Evolutionary conservation across 1,284 basidiomycete genomes (phyloP).

Genomic region (Cutaneotrichosporon mucoides): DNA sequence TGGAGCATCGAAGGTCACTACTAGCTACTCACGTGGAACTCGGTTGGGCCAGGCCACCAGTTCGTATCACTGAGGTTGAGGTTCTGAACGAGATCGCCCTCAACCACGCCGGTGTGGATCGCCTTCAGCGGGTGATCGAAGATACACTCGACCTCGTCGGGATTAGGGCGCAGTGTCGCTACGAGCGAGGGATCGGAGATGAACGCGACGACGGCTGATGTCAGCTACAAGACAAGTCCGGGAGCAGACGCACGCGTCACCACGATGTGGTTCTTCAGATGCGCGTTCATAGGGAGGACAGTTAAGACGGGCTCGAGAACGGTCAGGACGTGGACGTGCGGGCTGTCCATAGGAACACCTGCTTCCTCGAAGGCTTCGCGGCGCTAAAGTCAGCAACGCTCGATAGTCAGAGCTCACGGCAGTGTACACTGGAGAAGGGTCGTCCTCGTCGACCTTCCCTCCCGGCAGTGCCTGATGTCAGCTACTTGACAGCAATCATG

Average conservation of each 20-base stretch:
- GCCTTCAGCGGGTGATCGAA: slow-evolving; percentile 72
- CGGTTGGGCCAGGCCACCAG: slow-evolving; percentile 70
- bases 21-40: slow-evolving; percentile 55
- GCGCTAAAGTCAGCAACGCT: slow-evolving; percentile 51
- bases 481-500: not conserved
- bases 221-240: not conserved
- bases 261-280: slow-evolving; percentile 47
- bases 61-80: slow-evolving; percentile 59
- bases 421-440: slow-evolving; percentile 61
- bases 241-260: slow-evolving; percentile 35
- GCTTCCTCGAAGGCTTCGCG: slow-evolving; percentile 82
- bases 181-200: slow-evolving; percentile 59
- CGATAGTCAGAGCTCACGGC: slow-evolving; percentile 57
- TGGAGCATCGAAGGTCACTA: not conserved
- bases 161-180: slow-evolving; percentile 55
- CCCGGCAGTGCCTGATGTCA: slow-evolving; percentile 63
- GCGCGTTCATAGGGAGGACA: slow-evolving; percentile 58
- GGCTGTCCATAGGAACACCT: slow-evolving; percentile 58
- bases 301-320: slow-evolving; percentile 69
- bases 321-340: slow-evolving; percentile 62
- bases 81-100: slow-evolving; percentile 42
- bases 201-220: slow-evolving; percentile 68
- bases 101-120: slow-evolving; percentile 57
- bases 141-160: slow-evolving; percentile 69
- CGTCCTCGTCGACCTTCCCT: slow-evolving; percentile 68